Base-by-base conservation (phyloP, 345 rosid species). In the Salix viminalis region DNA sequence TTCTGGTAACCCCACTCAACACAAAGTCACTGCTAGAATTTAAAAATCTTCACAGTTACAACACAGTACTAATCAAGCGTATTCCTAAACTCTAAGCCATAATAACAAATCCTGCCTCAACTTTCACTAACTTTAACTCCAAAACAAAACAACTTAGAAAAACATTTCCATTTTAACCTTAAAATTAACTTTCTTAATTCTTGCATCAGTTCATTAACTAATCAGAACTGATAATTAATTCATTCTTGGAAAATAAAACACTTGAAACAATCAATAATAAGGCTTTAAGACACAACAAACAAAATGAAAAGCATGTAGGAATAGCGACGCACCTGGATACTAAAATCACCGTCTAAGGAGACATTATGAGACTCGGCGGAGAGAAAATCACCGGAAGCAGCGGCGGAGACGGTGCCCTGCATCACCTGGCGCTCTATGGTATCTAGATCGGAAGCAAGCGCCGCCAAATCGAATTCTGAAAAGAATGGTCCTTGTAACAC, bases 401-500 rank as follows among this genome's bases (percentile, higher is more conserved):
- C 96, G 44, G 89, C 50, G 65, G 87, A 77, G 66, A 58, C 15
- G 67, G 79, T 79, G 44, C 81, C 79, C 24, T 85, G 80, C 90
- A 92, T 88, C 83, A 92, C 85, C 90, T 89, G 94, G 48, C 97
- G 93, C 85, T 93, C 98, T 78, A 70, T 88, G 66, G 80, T 75
- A 70, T 96, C 99, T 16, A 96, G 98, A 91, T 96, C 96, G 75
- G 98, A 81, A 0, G 99, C 99, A 42, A 96, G 84, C 39, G 97
- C 97, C 65, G 97, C 99, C 83, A 95, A 86, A 88, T 93, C 97
- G 70, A 96, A 79, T 83, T 96, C 98, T 56, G 98, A 91, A 86
- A 93, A 96, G 88, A 96, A 93, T 5, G 99, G 98, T 9, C 99
- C 99, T 67, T 96, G 97, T 75, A 96, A 84, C 61, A 88, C 97